Base-by-base conservation (phyloP, 2,329 filamentous ascomycete species). In the Neophaeococcomyces mojaviensis region DNA sequence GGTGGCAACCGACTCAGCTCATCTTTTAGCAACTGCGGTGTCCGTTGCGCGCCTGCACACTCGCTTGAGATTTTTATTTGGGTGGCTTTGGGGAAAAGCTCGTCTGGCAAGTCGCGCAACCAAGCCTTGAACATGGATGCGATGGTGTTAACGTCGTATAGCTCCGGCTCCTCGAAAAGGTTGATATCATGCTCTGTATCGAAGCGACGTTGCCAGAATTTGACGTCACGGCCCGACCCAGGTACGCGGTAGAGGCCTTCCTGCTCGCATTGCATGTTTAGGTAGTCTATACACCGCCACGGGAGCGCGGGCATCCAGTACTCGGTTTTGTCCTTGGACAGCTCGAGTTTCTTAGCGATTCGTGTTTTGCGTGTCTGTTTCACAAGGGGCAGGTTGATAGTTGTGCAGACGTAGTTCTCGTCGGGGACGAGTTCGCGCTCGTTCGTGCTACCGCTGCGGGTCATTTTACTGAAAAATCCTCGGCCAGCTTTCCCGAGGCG, bases 251-350 rank as follows among this genome's bases (percentile, higher is more conserved):
- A 97, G 3, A 97, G 73, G 3, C 90, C 90, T 65, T 96, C 90
- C 32, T 94, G 87, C 59, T 96, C 89, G 57, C 86, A 92, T 61
- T 92, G 94, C 67, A 89, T 92, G 64, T 96, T 96, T 43, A 97
- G 72, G 63, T 94, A 96, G 73, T 97, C 90, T 54, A 97, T 96
- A 48, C 88, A 94, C 52, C 90, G 78, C 85, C 90, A 96, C 0
- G 90, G 89, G 48, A 97, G 82, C 5, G 88, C 86, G 10, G 90
- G 90, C 89, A 97, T 95, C 90, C 90, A 97, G 61, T 94, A 97
- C 61, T 96, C 90, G 0, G 90, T 97, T 72, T 96, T 96, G 61
- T 97, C 90, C 51, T 83, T 79, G 8, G 89, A 95, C 50, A 86
- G 80, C 60, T 94, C 87, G 35, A 97, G 71, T 24, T 84, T 80